Evolutionary conservation across 208 protist species (phyloP).

Genomic region (Sergeia podlipaevii): DNA sequence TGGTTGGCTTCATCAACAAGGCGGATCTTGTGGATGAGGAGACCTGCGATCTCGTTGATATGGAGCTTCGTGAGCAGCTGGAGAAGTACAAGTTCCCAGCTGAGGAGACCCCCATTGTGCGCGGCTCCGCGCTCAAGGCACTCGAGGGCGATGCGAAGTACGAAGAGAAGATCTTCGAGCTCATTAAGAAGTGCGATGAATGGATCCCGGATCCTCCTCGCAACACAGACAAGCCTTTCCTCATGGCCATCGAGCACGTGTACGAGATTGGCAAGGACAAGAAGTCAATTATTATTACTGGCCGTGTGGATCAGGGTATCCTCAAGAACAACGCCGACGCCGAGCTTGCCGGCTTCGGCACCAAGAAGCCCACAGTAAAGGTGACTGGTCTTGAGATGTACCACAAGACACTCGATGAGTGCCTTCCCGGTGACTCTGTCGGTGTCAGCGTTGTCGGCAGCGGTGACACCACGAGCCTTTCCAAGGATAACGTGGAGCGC

Average conservation of each 20-base stretch:
- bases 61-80: slow-evolving; percentile 97
- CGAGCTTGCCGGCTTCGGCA: slow-evolving; percentile 94
- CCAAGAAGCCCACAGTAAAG: slow-evolving; percentile 83
- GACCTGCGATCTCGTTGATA: slow-evolving; percentile 95
- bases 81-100: slow-evolving; percentile 93
- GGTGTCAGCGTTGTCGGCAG: slow-evolving; percentile 93
- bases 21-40: slow-evolving; percentile 93
- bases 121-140: slow-evolving; percentile 96
- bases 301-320: slow-evolving; percentile 92
- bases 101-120: slow-evolving; percentile 87
- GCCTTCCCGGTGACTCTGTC: slow-evolving; percentile 97
- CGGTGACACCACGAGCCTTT: slow-evolving; percentile 85
- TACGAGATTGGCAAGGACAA: slow-evolving; percentile 92
- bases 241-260: slow-evolving; percentile 97
- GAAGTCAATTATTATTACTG: slow-evolving; percentile 96
- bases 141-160: slow-evolving; percentile 93
- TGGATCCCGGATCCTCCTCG: slow-evolving; percentile 94
- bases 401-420: slow-evolving; percentile 95
- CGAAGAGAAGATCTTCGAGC: slow-evolving; percentile 93
- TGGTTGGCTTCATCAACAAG: slow-evolving; percentile 99
- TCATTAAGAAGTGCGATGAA: slow-evolving; percentile 92
- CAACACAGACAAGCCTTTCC: slow-evolving; percentile 96
- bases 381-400: slow-evolving; percentile 97
- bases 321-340: slow-evolving; percentile 96
- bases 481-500: slow-evolving; percentile 95